Conservation (phyloP, 805 yeast species). For the Saccharomyces eubayanus region DNA sequence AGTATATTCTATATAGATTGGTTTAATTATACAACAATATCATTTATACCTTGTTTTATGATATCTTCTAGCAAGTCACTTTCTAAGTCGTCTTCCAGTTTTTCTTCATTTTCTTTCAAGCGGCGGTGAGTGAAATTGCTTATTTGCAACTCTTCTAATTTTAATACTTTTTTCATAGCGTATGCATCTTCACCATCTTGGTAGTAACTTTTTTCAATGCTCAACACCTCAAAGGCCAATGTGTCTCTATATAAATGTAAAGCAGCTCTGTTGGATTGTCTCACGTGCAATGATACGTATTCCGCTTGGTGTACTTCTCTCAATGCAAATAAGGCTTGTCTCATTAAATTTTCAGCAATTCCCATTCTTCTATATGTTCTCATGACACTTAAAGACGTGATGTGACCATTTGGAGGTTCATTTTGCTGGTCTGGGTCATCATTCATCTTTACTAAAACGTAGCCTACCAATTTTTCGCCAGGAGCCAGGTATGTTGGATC, state of each 20-base stretch:
- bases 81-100: slow-evolving; percentile 48
- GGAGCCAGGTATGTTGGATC: slow-evolving; percentile 55
- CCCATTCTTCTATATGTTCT: slow-evolving; percentile 94
- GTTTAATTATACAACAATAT: slow-evolving; percentile 11
- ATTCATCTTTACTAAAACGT: slow-evolving; percentile 93
- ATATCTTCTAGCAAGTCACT: slow-evolving; percentile 37
- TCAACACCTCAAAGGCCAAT: slow-evolving; percentile 68
- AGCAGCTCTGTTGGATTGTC: slow-evolving; percentile 91
- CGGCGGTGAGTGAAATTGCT: slow-evolving; percentile 39
- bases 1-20: neutral
- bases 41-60: slow-evolving; percentile 16
- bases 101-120: slow-evolving; percentile 19
- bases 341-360: slow-evolving; percentile 83
- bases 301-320: slow-evolving; percentile 74
- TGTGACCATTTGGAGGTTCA: slow-evolving; percentile 82
- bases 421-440: slow-evolving; percentile 77
- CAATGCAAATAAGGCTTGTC: slow-evolving; percentile 71
- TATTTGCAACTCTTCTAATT: slow-evolving; percentile 54
- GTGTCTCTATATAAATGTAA: slow-evolving; percentile 84
- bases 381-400: slow-evolving; percentile 90
- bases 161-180: slow-evolving; percentile 73
- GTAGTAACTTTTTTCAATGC: slow-evolving; percentile 81
- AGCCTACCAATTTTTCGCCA: slow-evolving; percentile 86
- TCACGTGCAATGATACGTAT: slow-evolving; percentile 84
- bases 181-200: slow-evolving; percentile 98